Conservation (phyloP, 23 red algal genomes). For the Agarophyton chilense region DNA sequence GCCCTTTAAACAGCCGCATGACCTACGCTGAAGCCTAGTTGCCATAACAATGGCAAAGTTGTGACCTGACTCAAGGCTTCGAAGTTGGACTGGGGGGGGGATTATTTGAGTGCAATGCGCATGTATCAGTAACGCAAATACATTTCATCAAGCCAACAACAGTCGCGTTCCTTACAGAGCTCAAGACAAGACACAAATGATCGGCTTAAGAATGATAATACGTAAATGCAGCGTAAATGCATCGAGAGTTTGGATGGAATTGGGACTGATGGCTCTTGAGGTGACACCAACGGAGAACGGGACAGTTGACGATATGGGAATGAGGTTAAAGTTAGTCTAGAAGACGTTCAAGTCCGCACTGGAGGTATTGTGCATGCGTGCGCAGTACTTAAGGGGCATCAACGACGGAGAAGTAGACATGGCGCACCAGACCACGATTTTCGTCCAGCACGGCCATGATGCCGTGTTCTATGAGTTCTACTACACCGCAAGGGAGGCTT, state of each 20-base stretch:
- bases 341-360: background rate
- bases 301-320: background rate
- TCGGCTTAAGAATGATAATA: too few relatives aligned
- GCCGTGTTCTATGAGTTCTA: background rate
- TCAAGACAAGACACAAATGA: too few relatives aligned
- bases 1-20: too few relatives aligned
- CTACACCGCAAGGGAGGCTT: background rate
- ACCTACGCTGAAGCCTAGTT: too few relatives aligned
- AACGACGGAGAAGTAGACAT: background rate
- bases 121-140: too few relatives aligned
- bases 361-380: background rate
- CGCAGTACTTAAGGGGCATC: slow-evolving; percentile 16
- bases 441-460: slow-evolving; percentile 4
- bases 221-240: slow-evolving; percentile 36
- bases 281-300: background rate
- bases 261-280: background rate
- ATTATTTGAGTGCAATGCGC: too few relatives aligned
- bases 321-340: background rate
- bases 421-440: background rate
- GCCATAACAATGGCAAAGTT: too few relatives aligned
- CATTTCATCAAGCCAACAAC: too few relatives aligned
- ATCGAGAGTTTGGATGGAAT: slow-evolving; percentile 30
- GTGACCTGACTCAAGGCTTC: too few relatives aligned
- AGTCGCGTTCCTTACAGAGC: too few relatives aligned
- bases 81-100: too few relatives aligned